phyloP scores from a whole-genome alignment of 768 basidiomycete genomes.

The Termitomyces sp. region DNA sequence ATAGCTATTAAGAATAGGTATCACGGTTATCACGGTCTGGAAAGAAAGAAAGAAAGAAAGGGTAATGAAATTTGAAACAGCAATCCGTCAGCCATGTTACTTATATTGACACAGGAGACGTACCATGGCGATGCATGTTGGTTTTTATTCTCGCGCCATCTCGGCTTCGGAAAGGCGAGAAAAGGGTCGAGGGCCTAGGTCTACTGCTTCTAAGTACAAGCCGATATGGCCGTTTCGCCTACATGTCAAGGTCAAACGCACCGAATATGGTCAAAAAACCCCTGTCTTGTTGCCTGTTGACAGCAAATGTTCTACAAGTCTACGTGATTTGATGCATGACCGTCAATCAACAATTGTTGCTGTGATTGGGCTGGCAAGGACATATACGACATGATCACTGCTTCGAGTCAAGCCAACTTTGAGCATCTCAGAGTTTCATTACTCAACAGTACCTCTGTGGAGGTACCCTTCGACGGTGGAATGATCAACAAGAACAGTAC shows the following conservation, averaged over 20 bases:
- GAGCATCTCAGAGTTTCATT: too few species aligned
- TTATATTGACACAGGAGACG: conserved; percentile 2
- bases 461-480: too few species aligned
- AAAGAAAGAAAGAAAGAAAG: conserved; percentile 1
- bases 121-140: conserved; percentile 10
- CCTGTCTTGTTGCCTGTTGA: neutral
- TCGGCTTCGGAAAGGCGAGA: conserved; percentile 6
- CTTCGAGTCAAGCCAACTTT: too few species aligned
- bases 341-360: neutral
- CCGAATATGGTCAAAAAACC: neutral
- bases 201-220: neutral
- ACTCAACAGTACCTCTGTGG: too few species aligned
- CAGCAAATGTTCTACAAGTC: neutral
- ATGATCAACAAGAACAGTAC: too few species aligned
- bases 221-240: neutral
- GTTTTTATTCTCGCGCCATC: conserved; percentile 1
- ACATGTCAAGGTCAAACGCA: neutral
- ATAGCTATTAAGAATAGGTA: conserved; percentile 22
- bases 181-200: conserved; percentile 1
- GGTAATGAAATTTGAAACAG: neutral
- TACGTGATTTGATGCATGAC: neutral
- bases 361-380: conserved; percentile 5
- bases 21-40: too few species aligned
- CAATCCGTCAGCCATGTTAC: neutral
- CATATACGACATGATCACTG: neutral